These are phyloP conservation scores for Albifimbria verrucaria DNA, from an alignment of 2,329 filamentous ascomycete species.

Conservation along the genomic window DNA sequence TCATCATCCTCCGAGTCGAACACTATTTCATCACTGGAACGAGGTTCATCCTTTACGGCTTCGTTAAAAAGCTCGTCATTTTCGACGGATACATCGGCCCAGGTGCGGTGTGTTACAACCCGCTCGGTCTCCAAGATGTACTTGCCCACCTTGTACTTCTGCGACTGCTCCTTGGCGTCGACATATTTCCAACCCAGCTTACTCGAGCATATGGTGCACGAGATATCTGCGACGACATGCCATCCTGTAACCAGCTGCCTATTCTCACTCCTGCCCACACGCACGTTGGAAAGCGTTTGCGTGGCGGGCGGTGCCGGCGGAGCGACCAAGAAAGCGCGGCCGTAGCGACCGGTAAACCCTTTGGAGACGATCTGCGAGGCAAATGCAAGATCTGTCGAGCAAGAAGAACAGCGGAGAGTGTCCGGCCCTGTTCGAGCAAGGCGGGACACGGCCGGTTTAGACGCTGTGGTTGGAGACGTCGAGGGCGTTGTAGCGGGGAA, in stretches of 20 bases:
- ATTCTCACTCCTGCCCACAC: slow-evolving; percentile 50
- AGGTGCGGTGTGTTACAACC: slow-evolving; percentile 48
- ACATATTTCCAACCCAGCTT: slow-evolving; percentile 68
- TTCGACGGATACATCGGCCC: slow-evolving; percentile 37
- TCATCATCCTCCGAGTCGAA: slow-evolving; percentile 65
- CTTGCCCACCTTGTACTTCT: slow-evolving; percentile 67
- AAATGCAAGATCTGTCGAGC: slow-evolving; percentile 60
- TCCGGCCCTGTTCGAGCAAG: slow-evolving; percentile 46
- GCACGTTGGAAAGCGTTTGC: slow-evolving; percentile 49
- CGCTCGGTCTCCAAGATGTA: slow-evolving; percentile 63
- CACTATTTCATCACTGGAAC: slow-evolving; percentile 33
- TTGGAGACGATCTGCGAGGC: slow-evolving; percentile 60
- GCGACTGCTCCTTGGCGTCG: slow-evolving; percentile 54
- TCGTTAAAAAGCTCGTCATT: slow-evolving; percentile 7
- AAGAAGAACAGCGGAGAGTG: slow-evolving; percentile 56
- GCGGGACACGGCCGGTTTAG: slow-evolving; percentile 15
- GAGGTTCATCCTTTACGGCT: slow-evolving; percentile 3
- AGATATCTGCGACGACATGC: slow-evolving; percentile 63
- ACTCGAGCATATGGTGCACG: slow-evolving; percentile 51
- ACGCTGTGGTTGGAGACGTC: slow-evolving; percentile 19
- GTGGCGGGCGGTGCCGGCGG: slow-evolving; percentile 24
- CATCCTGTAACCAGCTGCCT: slow-evolving; percentile 59
- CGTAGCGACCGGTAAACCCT: slow-evolving; percentile 64
- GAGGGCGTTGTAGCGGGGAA: slow-evolving; percentile 24
- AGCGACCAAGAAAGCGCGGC: slow-evolving; percentile 60